Evolutionary conservation across 495 filamentous ascomycete species (phyloP).

Genomic region (Podospora appendiculata): DNA sequence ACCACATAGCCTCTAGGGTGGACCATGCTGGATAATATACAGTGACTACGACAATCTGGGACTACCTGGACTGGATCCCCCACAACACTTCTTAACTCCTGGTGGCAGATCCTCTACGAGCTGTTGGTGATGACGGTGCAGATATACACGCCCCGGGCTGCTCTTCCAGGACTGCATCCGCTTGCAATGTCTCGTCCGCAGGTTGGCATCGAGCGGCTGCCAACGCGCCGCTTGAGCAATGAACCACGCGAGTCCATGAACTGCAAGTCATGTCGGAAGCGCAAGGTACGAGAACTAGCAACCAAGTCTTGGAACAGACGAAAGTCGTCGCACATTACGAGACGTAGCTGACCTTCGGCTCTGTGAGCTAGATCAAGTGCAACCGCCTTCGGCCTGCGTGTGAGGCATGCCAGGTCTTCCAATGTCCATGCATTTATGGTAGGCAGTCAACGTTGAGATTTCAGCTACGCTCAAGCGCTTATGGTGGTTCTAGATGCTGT

Average conservation of each 20-base stretch:
- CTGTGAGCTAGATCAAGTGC: conserved; percentile 65
- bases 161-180: conserved; percentile 25
- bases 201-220: conserved; percentile 78
- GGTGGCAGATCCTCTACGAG: neutral
- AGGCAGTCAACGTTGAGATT: conserved; percentile 14
- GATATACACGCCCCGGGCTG: conserved; percentile 16
- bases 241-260: conserved; percentile 88
- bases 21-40: no score
- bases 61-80: no score
- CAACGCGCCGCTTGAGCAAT: conserved; percentile 60
- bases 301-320: neutral
- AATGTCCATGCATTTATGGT: conserved; percentile 86
- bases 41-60: no score
- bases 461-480: neutral
- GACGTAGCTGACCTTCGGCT: conserved; percentile 5
- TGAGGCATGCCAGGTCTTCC: conserved; percentile 82
- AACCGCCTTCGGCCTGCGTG: conserved; percentile 77
- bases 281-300: conserved; percentile 49
- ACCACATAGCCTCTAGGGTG: no score
- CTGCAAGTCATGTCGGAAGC: conserved; percentile 85
- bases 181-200: conserved; percentile 62
- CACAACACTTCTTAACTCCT: neutral
- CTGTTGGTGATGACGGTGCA: conserved; percentile 14
- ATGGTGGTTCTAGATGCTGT: conserved; percentile 55
- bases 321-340: neutral